Conservation (phyloP, 2,329 filamentous ascomycete species). For the Hymenoscyphus salicellus region DNA sequence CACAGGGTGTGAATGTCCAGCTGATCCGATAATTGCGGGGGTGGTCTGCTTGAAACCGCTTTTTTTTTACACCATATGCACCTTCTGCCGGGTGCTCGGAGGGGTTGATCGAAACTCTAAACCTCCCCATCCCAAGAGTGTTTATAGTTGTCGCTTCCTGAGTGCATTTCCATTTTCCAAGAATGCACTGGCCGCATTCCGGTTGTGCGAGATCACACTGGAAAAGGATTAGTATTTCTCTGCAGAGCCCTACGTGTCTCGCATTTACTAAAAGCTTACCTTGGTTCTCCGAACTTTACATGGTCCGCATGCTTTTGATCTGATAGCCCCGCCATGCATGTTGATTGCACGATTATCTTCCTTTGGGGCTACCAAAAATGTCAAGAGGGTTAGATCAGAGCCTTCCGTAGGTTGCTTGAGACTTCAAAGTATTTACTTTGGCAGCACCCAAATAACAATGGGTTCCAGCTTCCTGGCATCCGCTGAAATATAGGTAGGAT, state of each 20-base stretch:
- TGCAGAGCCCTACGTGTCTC: not conserved
- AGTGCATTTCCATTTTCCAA: not conserved
- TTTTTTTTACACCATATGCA: not conserved
- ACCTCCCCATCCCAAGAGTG: not conserved
- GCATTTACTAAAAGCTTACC: not conserved
- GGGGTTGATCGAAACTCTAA: not conserved
- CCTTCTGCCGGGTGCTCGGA: not conserved
- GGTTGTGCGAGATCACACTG: not conserved
- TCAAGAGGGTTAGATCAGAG: not conserved
- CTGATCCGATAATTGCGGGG: not conserved
- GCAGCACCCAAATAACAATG: too few relatives aligned
- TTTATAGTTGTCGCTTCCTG: not conserved
- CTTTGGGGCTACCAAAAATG: not conserved
- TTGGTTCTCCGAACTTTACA: not conserved
- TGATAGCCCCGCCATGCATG: not conserved
- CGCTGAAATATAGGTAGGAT: too few relatives aligned
- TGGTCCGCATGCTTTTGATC: not conserved
- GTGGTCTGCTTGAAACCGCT: not conserved
- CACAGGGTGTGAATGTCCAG: constrained; percentile 4
- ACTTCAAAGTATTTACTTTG: not conserved
- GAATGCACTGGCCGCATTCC: not conserved
- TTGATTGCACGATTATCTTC: not conserved
- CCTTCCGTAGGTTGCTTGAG: not conserved
- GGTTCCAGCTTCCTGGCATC: too few relatives aligned
- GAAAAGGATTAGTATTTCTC: not conserved